Evolutionary conservation across 192 early-diverging fungal species (phyloP).

Genomic region (Umbelopsis sp.): DNA sequence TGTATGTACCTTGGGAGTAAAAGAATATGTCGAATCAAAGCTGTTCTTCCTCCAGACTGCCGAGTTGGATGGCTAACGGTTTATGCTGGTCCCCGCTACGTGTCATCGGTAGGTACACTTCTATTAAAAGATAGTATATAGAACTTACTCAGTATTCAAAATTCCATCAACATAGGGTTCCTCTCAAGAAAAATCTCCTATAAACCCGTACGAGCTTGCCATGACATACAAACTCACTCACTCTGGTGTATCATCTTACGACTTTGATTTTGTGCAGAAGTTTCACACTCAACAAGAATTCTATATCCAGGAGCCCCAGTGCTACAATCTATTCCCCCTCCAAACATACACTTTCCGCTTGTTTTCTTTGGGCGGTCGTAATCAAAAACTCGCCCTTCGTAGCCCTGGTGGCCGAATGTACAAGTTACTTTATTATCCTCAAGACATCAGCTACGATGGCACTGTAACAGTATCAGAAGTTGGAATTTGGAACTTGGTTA

Average conservation of each 20-base stretch:
- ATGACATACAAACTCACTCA: conserved; percentile 32
- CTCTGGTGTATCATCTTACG: conserved; percentile 21
- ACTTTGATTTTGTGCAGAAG: conserved; percentile 47
- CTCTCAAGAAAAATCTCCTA: conserved; percentile 22
- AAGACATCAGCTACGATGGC: conserved; percentile 31
- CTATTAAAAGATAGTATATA: too few species aligned
- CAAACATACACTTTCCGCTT: conserved; percentile 49
- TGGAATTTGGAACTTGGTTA: conserved; percentile 38
- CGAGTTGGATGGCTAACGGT: conserved; percentile 44
- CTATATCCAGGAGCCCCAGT: conserved; percentile 51
- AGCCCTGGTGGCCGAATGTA: conserved; percentile 35
- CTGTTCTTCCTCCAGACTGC: conserved; percentile 43
- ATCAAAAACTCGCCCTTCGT: conserved; percentile 34
- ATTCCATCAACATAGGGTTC: conserved; percentile 16
- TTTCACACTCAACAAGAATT: conserved; percentile 46
- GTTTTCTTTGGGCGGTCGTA: conserved; percentile 21
- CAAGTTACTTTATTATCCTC: conserved; percentile 36
- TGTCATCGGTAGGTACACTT: not conserved
- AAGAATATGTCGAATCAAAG: conserved; percentile 50
- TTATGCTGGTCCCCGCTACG: conserved; percentile 39
- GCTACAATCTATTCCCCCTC: conserved; percentile 43
- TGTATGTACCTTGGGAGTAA: conserved; percentile 10
- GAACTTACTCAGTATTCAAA: too few species aligned
- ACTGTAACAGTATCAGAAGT: conserved; percentile 28
- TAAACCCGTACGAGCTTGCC: not conserved